phyloP scores from a whole-genome alignment of 2,329 filamentous ascomycete genomes.

The Hypoxylon sp. region DNA sequence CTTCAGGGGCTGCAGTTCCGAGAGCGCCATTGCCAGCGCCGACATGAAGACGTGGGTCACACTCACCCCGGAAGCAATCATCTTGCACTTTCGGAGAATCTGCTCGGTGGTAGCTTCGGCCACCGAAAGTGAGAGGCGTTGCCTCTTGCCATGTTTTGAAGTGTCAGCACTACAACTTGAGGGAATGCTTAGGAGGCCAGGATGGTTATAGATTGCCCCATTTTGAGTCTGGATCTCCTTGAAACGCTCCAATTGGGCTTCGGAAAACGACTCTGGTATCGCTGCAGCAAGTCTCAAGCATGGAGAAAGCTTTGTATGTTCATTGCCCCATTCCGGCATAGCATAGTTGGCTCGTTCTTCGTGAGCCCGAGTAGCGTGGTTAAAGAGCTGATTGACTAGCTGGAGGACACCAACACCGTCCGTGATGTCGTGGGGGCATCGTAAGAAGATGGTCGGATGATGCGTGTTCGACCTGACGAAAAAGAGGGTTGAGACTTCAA shows the following conservation, averaged over 20 bases:
- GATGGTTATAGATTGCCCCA: slow-evolving; percentile 19
- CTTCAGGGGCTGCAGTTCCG: slow-evolving; percentile 21
- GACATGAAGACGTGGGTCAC: slow-evolving; percentile 37
- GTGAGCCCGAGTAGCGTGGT: slow-evolving; percentile 18
- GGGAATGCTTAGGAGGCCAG: slow-evolving; percentile 26
- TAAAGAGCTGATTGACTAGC: slow-evolving; percentile 28
- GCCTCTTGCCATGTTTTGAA: slow-evolving; percentile 8
- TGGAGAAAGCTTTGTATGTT: slow-evolving; percentile 29
- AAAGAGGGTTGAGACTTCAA: slow-evolving; percentile 25
- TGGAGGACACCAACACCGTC: slow-evolving; percentile 36
- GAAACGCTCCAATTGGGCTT: slow-evolving; percentile 20
- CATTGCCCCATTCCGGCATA: slow-evolving; percentile 18
- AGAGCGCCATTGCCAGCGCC: slow-evolving; percentile 28
- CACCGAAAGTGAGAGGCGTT: slow-evolving; percentile 18
- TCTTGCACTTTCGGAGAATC: slow-evolving; percentile 26
- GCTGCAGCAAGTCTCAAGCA: slow-evolving; percentile 25
- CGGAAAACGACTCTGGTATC: slow-evolving; percentile 18
- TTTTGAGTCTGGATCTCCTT: slow-evolving; percentile 27
- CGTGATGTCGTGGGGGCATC: slow-evolving; percentile 31
- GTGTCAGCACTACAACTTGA: background rate
- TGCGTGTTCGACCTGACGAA: slow-evolving; percentile 11
- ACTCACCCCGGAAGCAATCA: slow-evolving; percentile 15
- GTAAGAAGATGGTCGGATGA: slow-evolving; percentile 23
- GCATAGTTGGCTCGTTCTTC: slow-evolving; percentile 18
- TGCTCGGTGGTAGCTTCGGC: slow-evolving; percentile 10